Evolutionary conservation across 1,139 yeast species (phyloP).

Genomic region (Dujonia santamariae): DNA sequence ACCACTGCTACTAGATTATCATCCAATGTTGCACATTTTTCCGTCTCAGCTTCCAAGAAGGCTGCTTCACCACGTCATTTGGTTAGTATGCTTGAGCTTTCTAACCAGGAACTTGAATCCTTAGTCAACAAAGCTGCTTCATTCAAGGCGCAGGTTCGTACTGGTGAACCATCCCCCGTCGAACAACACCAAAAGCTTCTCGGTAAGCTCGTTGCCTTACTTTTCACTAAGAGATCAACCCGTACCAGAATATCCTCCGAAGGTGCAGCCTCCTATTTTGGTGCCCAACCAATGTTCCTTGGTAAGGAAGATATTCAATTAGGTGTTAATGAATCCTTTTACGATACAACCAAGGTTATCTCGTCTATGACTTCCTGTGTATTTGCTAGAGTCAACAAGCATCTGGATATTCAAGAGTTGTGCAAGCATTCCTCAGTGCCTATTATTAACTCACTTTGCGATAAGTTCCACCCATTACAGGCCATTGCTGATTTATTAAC

Average conservation of each 20-base stretch:
- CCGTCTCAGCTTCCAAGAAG: conserved; percentile 5
- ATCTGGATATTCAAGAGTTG: conserved; percentile 75
- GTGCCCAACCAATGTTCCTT: conserved; percentile 94
- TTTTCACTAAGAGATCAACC: conserved; percentile 89
- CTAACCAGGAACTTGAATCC: conserved; percentile 62
- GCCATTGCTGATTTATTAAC: conserved; percentile 90
- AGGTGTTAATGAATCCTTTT: conserved; percentile 88
- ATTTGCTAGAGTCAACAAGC: conserved; percentile 91
- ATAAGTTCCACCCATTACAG: conserved; percentile 89
- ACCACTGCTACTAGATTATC: conserved; percentile 12
- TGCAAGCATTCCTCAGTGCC: conserved; percentile 81
- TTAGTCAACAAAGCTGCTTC: conserved; percentile 66
- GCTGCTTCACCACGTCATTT: conserved; percentile 59
- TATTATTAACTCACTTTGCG: conserved; percentile 90
- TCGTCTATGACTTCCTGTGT: conserved; percentile 95
- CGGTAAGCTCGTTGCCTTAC: conserved; percentile 79
- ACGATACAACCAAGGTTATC: conserved; percentile 84
- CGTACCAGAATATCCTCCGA: conserved; percentile 93
- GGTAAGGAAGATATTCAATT: conserved; percentile 96
- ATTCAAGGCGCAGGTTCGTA: conserved; percentile 56
- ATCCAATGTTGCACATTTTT: conserved; percentile 9
- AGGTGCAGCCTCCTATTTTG: conserved; percentile 91
- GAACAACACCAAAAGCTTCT: conserved; percentile 55
- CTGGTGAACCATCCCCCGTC: conserved; percentile 43
- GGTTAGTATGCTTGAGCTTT: conserved; percentile 72